Evolutionary conservation across 305 asterid species (phyloP).

Genomic region (Fraxinus velutina): DNA sequence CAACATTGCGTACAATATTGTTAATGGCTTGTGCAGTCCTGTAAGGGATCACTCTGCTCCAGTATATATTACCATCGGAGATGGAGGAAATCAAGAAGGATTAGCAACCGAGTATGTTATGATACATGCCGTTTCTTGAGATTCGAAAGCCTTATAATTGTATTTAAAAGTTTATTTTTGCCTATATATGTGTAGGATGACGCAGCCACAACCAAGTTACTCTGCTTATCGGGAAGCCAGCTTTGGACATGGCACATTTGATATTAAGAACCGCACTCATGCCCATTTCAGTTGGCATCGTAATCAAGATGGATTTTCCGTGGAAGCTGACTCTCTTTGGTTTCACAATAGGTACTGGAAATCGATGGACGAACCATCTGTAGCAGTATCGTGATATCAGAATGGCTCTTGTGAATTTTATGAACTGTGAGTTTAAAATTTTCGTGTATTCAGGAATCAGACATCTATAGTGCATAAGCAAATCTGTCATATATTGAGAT

Average conservation of each 20-base stretch:
- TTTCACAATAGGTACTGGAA: slow-evolving; percentile 51
- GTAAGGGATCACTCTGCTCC: slow-evolving; percentile 46
- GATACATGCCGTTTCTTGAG: background rate
- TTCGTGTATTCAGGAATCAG: background rate
- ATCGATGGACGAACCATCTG: slow-evolving; percentile 19
- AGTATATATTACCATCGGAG: slow-evolving; percentile 57
- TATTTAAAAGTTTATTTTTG: background rate
- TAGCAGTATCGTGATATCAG: slow-evolving; percentile 16
- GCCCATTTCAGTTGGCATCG: slow-evolving; percentile 68
- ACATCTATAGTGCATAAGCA: background rate
- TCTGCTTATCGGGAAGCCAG: slow-evolving; percentile 76
- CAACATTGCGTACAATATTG: slow-evolving; percentile 46
- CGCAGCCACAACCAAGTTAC: slow-evolving; percentile 64
- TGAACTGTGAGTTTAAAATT: background rate
- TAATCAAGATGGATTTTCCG: slow-evolving; percentile 47
- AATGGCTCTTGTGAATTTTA: background rate
- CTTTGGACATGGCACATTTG: slow-evolving; percentile 59
- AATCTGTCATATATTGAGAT: background rate
- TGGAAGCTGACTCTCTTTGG: slow-evolving; percentile 58
- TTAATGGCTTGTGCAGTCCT: slow-evolving; percentile 46
- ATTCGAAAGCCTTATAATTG: background rate
- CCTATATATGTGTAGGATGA: slow-evolving; percentile 46
- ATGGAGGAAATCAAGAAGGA: slow-evolving; percentile 71
- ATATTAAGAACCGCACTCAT: slow-evolving; percentile 55
- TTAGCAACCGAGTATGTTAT: slow-evolving; percentile 43